phyloP scores from a whole-genome alignment of 768 basidiomycete genomes.

The Sarcodon sp. region DNA sequence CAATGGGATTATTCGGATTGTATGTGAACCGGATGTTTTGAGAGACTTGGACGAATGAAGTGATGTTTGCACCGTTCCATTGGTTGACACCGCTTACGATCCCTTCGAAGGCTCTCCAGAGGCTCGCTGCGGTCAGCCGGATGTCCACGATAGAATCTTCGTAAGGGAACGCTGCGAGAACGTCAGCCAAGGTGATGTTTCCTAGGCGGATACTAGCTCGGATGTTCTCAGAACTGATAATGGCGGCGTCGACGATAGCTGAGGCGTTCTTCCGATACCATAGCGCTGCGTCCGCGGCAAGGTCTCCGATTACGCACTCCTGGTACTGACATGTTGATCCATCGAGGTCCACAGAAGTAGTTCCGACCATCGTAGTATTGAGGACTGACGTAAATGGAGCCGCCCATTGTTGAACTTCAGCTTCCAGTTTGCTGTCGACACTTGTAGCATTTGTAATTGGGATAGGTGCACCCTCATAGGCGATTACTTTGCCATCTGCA shows the following conservation, averaged over 20 bases:
- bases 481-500: constrained; percentile 21
- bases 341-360: constrained; percentile 20
- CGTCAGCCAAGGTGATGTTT: constrained; percentile 25
- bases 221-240: constrained; percentile 31
- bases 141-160: constrained; percentile 27
- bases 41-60: constrained; percentile 30
- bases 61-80: constrained; percentile 17
- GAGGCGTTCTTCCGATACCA: constrained; percentile 18
- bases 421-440: constrained; percentile 22
- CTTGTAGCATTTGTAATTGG: constrained; percentile 23
- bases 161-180: constrained; percentile 31
- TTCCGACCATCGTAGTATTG: constrained; percentile 21
- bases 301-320: constrained; percentile 31
- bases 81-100: constrained; percentile 19
- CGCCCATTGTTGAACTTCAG: constrained; percentile 25
- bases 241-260: constrained; percentile 17
- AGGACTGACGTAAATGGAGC: constrained; percentile 23
- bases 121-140: constrained; percentile 23
- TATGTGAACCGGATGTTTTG: constrained; percentile 20
- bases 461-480: constrained; percentile 29
- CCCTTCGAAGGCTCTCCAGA: constrained; percentile 31
- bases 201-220: constrained; percentile 26
- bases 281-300: constrained; percentile 28
- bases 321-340: constrained; percentile 24
- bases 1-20: constrained; percentile 15